phyloP scores from a whole-genome alignment of 192 early-diverging fungal genomes.

The Coemansia aciculifera region DNA sequence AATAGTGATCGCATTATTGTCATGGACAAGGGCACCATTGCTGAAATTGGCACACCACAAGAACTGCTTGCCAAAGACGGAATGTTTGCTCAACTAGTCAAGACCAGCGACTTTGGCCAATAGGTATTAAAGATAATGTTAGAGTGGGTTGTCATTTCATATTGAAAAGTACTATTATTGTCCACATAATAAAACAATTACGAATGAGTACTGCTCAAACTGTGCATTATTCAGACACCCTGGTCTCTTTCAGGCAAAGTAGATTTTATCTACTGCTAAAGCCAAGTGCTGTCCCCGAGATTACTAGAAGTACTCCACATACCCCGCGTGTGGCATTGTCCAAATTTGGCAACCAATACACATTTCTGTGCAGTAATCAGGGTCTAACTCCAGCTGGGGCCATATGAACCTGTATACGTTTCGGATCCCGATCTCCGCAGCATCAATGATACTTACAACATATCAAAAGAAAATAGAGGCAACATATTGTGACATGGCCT shows the following conservation, averaged over 20 bases:
- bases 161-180: too few relatives aligned
- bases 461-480: too few relatives aligned
- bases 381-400: neutral
- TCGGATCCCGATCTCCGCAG: neutral
- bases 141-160: too few relatives aligned
- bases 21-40: constrained; percentile 44
- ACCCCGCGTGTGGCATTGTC: neutral
- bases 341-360: neutral
- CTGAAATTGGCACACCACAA: constrained; percentile 9
- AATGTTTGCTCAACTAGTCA: constrained; percentile 8
- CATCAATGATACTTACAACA: too few relatives aligned
- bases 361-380: neutral
- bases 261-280: too few relatives aligned
- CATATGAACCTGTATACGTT: neutral
- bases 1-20: constrained; percentile 71
- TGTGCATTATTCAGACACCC: too few relatives aligned
- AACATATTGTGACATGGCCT: too few relatives aligned
- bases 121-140: neutral
- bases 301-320: too few relatives aligned
- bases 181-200: neutral
- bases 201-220: too few relatives aligned
- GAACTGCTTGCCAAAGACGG: constrained; percentile 14
- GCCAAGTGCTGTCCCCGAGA: too few relatives aligned
- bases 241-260: too few relatives aligned
- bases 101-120: constrained; percentile 8